Base-by-base conservation (phyloP, 2,329 filamentous ascomycete species). In the Fusarium marasasianum region DNA sequence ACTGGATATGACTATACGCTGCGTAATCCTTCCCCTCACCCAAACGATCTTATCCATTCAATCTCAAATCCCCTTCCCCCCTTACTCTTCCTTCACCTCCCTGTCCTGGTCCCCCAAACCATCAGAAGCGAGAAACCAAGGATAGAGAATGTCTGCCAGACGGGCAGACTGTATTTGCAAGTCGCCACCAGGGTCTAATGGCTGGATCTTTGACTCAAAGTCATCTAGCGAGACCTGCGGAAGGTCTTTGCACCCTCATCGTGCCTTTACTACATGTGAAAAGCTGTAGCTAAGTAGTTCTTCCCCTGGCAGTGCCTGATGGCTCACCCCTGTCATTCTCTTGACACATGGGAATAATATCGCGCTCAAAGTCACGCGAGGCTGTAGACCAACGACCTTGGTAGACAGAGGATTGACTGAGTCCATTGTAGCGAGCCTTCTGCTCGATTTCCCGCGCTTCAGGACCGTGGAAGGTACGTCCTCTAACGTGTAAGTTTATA, bases 1-100 rank as follows among this genome's bases (percentile, higher is more conserved):
- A 9, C n/a, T 26, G 7, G 11, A 18, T 26, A 1, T 11, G 11
- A 26, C 17, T 18, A 26, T 3, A 8, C 3, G 5, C 5, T 33
- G 2, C 33, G 2, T 1, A 26, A 45, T 45, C 43, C 43, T 26
- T 24, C n/a, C 17, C 43, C 4, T 18, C 5, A 14, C 5, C 33
- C 5, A 33, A 33, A 14, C 13, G 33, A 13, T 14, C 33, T 1
- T 14, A 7, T 33, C 3, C 13, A 33, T 33, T 1, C 2, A 33
- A 33, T 33, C 5, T 33, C 33, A 13, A 33, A 14, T 33, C 13
- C 33, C n/a, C n/a, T n/a, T n/a, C n/a, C n/a, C n/a, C n/a, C 33
- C 33, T 33, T 13, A 0, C 33, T 33, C 5, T 33, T 33, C 5
- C 33, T 14, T 33, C 33, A 33, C 33, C 5, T 33, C 33, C 33